These are phyloP conservation scores for Periconia sp. DNA, from an alignment of 2,329 filamentous ascomycete species.

Conservation along the genomic window DNA sequence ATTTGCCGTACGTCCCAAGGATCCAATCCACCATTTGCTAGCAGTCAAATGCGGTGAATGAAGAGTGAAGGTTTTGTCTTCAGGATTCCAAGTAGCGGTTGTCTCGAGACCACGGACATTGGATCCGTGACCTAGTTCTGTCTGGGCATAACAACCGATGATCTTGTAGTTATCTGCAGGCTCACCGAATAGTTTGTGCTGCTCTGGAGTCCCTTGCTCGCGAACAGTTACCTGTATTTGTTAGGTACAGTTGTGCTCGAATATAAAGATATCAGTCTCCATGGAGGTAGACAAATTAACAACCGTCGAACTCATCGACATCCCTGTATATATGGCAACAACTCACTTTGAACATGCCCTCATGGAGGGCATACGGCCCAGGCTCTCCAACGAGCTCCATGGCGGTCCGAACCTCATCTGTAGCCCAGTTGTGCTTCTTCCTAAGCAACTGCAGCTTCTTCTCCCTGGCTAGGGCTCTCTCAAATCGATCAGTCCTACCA, in stretches of 20 bases:
- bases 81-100: conserved; percentile 71
- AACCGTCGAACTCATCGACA: too few relatives aligned
- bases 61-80: conserved; percentile 73
- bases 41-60: conserved; percentile 74
- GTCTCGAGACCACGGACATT: conserved; percentile 67
- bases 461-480: conserved; percentile 68
- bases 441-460: conserved; percentile 70
- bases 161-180: conserved; percentile 69
- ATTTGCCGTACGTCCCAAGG: conserved; percentile 73
- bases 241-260: conserved; percentile 7
- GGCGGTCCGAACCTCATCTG: conserved; percentile 65
- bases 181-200: conserved; percentile 72
- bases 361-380: conserved; percentile 73
- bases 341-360: conserved; percentile 66
- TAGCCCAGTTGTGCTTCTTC: conserved; percentile 66
- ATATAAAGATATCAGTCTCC: too few relatives aligned
- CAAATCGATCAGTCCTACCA: conserved; percentile 68
- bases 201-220: conserved; percentile 72
- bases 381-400: conserved; percentile 72
- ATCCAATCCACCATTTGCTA: conserved; percentile 85
- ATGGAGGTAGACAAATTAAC: too few relatives aligned
- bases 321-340: too few relatives aligned
- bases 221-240: conserved; percentile 61
- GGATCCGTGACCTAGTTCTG: conserved; percentile 76
- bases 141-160: conserved; percentile 80